Conservation (phyloP, 2,329 filamentous ascomycete genomes). For the Escovopsis weberi region DNA sequence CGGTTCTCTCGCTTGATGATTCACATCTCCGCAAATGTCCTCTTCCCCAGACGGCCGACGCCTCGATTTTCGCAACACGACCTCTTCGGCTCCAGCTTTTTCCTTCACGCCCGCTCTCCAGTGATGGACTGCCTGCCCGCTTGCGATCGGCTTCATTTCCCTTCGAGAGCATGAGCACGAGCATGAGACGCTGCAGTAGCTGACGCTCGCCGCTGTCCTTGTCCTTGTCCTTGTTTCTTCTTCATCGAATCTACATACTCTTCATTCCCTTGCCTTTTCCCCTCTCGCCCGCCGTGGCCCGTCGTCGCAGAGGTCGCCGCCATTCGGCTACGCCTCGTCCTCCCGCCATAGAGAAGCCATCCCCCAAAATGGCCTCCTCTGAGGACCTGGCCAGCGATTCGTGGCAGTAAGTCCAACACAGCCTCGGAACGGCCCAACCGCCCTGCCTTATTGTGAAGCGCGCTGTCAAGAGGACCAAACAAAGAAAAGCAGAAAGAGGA, state of each 20-base stretch:
- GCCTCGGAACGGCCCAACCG: background rate
- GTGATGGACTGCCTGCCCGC: conserved; percentile 20
- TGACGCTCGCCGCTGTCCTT: conserved; percentile 9
- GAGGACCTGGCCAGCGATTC: conserved; percentile 19
- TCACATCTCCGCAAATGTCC: conserved; percentile 21
- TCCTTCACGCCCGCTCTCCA: conserved; percentile 13
- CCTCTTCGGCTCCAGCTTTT: conserved; percentile 15
- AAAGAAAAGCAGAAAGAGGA: too few relatives aligned
- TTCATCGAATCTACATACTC: background rate
- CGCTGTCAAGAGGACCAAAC: background rate
- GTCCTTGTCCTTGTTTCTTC: background rate
- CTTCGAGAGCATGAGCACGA: conserved; percentile 24
- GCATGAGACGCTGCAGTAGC: conserved; percentile 19
- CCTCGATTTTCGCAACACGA: conserved; percentile 22
- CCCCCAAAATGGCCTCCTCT: conserved; percentile 5
- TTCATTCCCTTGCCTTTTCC: background rate
- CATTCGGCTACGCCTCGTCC: background rate
- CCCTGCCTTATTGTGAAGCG: background rate
- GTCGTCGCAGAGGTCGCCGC: background rate
- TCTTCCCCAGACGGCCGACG: conserved; percentile 20
- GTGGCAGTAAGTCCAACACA: conserved; percentile 23
- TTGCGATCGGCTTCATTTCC: conserved; percentile 10
- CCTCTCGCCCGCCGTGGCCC: background rate
- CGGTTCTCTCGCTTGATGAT: conserved; percentile 1
- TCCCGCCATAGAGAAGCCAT: background rate